A percentile compares a stretch with the other conserved stretches of the same genome.
These are phyloP conservation scores for Asterochloris erici DNA, from an alignment of 139 green algal genomes.

Conservation along the genomic window DNA sequence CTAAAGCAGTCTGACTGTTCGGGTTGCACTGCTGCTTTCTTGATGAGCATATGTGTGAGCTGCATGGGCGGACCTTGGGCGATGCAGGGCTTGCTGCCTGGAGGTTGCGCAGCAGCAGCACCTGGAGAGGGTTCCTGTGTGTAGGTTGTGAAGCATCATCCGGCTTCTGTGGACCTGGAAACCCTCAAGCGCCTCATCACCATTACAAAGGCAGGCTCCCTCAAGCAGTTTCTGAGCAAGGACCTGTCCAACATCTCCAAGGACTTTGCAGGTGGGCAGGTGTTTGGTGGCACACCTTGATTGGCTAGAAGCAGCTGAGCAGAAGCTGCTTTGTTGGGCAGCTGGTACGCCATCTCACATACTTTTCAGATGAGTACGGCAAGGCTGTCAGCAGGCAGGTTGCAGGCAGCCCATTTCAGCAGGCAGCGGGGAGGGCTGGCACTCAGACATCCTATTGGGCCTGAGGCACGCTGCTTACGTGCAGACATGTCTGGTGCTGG, in stretches of 20 bases:
- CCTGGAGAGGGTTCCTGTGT: not conserved
- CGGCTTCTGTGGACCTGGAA: conserved; percentile 87
- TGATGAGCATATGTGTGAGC: no score
- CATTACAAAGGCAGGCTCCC: conserved; percentile 45
- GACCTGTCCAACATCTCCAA: conserved; percentile 85
- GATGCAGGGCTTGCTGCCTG: no score
- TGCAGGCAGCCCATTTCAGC: not conserved
- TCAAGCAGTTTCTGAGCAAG: conserved; percentile 73
- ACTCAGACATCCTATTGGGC: not conserved
- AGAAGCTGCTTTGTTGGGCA: not conserved
- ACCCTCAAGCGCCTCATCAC: conserved; percentile 83
- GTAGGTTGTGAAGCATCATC: conserved; percentile 78
- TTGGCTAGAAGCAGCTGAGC: not conserved
- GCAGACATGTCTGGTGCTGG: not conserved
- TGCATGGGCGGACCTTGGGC: no score
- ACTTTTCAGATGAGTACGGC: not conserved
- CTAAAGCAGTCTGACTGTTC: not conserved
- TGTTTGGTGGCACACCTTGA: not conserved
- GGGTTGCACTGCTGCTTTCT: not conserved
- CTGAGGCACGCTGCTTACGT: not conserved
- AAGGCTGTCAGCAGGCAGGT: not conserved
- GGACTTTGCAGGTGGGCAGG: conserved; percentile 39
- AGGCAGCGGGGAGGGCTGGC: not conserved
- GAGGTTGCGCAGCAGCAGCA: not conserved
- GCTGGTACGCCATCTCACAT: not conserved